Evolutionary conservation across 805 yeast genomes (phyloP), one percentile per base, ranked within the genome.

Genomic region (Saccharomycopsis oosterbeekiorum): DNA sequence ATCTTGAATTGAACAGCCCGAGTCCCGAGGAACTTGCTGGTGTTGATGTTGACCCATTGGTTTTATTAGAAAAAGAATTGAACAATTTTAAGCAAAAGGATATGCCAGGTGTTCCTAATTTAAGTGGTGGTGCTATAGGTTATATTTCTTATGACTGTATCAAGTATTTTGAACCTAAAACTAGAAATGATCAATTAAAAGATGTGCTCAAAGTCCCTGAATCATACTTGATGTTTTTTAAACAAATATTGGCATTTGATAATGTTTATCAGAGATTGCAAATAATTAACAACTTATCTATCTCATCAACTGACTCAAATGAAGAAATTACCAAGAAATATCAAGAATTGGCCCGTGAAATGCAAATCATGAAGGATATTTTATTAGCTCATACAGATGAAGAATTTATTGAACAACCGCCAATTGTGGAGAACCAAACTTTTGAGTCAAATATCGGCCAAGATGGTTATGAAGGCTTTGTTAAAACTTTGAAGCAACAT

Each of bases 91-190:
- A 78, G 60, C 90, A 89, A 69, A 89, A 92, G 1, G 84, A 82
- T 67, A 75, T 89, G 58, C 96, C 96, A 0, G 96, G 96, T 51
- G 76, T 92, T 57, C 89, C 97, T 14, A 82, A 80, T 65, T 76
- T 91, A 62, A 85, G 92, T 67, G 99, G 99, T 62, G 99, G 99
- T 65, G 98, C 98, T 5, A 81, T 93, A 60, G 99, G 99, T 1
- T 94, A 91, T 71, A 84, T 94, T 54, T 89, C 97, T 0, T 94
- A 94, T 69, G 99, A 94, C 73, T 94, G 99, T 77, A 88, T 94
- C 69, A 88, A 90, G 71, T 94, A 94, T 74, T 94, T 94, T 67
- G 99, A 94, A 75, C 99, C 99, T 63, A 85, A 80, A 67, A 93
- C 98, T 0, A 80, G 80, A 63, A 82, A 89, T 65, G 79, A 76